Conservation (phyloP, 495 filamentous ascomycete species). For the Aspergillus leporis region DNA sequence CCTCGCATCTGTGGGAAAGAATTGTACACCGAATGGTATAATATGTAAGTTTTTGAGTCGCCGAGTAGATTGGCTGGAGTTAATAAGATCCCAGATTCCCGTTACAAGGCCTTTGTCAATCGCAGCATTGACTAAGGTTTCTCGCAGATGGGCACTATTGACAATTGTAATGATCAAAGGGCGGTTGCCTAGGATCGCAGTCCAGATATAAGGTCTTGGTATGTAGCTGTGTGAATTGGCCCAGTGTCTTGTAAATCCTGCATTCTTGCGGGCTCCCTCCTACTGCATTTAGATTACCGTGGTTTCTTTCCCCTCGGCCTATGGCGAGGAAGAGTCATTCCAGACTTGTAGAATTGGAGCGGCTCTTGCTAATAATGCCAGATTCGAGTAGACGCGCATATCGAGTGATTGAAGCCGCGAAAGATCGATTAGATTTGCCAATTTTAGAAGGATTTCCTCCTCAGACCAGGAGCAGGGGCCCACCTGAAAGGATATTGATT, state of each 20-base stretch:
- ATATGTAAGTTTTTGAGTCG: conserved; percentile 2
- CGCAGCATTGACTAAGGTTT: background rate
- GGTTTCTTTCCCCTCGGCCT: no score
- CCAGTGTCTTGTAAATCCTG: background rate
- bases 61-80: background rate
- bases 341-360: conserved; percentile 10
- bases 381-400: background rate
- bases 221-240: background rate
- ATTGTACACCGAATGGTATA: background rate
- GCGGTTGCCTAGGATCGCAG: background rate
- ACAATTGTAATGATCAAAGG: background rate
- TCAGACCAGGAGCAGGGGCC: background rate
- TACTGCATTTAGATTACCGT: background rate
- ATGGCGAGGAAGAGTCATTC: conserved; percentile 15
- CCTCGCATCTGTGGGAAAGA: background rate
- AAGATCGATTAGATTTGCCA: conserved; percentile 6
- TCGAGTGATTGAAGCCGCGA: conserved; percentile 11
- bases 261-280: conserved; percentile 3
- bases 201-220: conserved; percentile 1
- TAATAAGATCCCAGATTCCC: conserved; percentile 1
- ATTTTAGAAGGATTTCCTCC: background rate
- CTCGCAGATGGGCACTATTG: background rate
- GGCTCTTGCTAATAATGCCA: background rate
- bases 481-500: background rate
- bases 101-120: background rate